These are phyloP conservation scores for Chaetoceros muelleri DNA, from an alignment of 108 stramenopile genomes.

Conservation along the genomic window DNA sequence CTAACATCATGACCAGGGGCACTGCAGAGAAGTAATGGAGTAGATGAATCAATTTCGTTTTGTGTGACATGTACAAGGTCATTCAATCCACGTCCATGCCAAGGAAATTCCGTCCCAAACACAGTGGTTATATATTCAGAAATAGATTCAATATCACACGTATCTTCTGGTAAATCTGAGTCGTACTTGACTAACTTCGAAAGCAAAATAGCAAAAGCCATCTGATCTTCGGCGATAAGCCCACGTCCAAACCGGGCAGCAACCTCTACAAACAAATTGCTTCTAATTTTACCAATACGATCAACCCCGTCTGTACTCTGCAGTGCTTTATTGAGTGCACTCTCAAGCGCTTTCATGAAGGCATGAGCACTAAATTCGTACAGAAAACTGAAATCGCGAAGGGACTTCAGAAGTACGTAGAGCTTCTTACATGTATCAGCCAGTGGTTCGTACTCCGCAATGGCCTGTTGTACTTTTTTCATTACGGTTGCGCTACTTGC, in stretches of 20 bases:
- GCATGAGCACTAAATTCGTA: slow-evolving; percentile 77
- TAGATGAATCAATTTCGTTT: slow-evolving; percentile 46
- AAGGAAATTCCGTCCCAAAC: slow-evolving; percentile 65
- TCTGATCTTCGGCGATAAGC: slow-evolving; percentile 84
- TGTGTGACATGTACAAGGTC: slow-evolving; percentile 65
- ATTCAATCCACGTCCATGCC: slow-evolving; percentile 89
- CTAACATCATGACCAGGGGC: slow-evolving; percentile 97
- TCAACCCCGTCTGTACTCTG: slow-evolving; percentile 17
- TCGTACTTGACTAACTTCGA: slow-evolving; percentile 50
- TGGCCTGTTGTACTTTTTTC: slow-evolving; percentile 74
- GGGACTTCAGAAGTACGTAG: slow-evolving; percentile 49
- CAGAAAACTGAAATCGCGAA: slow-evolving; percentile 63
- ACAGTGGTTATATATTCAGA: slow-evolving; percentile 33
- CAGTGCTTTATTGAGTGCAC: slow-evolving; percentile 39
- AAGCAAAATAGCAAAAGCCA: slow-evolving; percentile 85
- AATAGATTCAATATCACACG: slow-evolving; percentile 14
- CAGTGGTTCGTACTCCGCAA: slow-evolving; percentile 81
- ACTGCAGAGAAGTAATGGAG: slow-evolving; percentile 85
- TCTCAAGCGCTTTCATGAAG: slow-evolving; percentile 73
- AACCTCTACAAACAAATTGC: slow-evolving; percentile 63
- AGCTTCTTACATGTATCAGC: slow-evolving; percentile 65
- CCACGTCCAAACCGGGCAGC: slow-evolving; percentile 81
- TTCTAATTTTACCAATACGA: slow-evolving; percentile 54
- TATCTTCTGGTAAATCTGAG: slow-evolving; percentile 12
- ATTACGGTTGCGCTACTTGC: slow-evolving; percentile 82